phyloP scores from a whole-genome alignment of 2,329 filamentous ascomycete genomes.

The Ceratocystis cacaofunesta region DNA sequence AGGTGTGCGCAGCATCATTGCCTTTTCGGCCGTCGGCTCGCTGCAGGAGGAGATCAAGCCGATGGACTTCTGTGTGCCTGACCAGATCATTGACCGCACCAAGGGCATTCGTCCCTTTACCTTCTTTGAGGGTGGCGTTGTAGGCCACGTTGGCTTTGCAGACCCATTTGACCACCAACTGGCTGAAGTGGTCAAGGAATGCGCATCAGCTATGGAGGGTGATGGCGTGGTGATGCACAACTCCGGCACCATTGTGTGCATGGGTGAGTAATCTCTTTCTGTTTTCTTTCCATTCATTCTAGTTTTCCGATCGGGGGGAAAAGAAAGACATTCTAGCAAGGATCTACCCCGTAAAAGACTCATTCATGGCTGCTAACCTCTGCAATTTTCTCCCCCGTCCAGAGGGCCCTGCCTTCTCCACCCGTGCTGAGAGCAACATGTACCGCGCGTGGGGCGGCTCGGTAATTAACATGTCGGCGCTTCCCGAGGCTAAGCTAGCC shows the following conservation, averaged over 20 bases:
- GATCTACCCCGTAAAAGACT: too few relatives aligned
- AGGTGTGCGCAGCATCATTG: constrained; percentile 80
- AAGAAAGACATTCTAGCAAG: background rate
- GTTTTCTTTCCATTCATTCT: background rate
- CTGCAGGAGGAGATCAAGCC: constrained; percentile 86
- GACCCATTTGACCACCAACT: constrained; percentile 81
- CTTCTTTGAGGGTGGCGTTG: constrained; percentile 84
- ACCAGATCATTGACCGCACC: constrained; percentile 94
- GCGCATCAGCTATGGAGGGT: constrained; percentile 60
- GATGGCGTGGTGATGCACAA: constrained; percentile 76
- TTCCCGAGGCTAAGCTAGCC: constrained; percentile 92
- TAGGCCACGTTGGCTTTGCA: constrained; percentile 87
- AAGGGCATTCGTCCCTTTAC: constrained; percentile 91
- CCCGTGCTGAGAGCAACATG: constrained; percentile 85
- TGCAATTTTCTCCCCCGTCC: background rate
- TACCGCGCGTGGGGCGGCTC: constrained; percentile 88
- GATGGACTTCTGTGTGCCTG: constrained; percentile 89
- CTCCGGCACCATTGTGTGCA: constrained; percentile 75
- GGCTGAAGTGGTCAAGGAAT: constrained; percentile 60
- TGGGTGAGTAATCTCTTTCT: constrained; percentile 45
- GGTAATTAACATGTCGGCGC: constrained; percentile 95
- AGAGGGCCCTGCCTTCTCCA: constrained; percentile 98
- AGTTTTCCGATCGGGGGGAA: background rate
- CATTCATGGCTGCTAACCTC: background rate
- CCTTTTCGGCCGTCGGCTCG: constrained; percentile 88